A percentile compares a stretch with the other conserved stretches of the same genome.
Conservation (phyloP, 345 rosid genomes). For the Gossypium ekmanianum region DNA sequence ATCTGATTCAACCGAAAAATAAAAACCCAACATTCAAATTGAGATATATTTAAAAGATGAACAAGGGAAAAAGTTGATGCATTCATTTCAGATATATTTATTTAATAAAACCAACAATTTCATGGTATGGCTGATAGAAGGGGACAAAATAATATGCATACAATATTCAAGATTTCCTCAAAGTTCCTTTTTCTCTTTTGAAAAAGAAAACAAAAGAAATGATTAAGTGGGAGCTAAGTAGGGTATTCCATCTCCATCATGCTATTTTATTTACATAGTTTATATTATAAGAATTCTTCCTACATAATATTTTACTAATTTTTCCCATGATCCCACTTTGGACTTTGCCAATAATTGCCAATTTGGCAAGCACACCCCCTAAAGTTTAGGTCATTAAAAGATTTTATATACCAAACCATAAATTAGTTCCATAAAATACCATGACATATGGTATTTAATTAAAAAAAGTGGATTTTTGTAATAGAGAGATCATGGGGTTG, state of each 20-base stretch:
- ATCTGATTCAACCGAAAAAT: no score
- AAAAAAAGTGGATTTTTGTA: background rate
- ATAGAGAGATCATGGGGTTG: slow-evolving; percentile 23
- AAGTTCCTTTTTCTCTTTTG: background rate
- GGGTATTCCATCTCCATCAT: background rate
- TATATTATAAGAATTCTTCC: slow-evolving; percentile 8
- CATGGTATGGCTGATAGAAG: background rate
- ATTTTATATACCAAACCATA: slow-evolving; percentile 6
- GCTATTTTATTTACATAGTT: background rate
- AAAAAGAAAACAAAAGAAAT: background rate
- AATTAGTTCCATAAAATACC: background rate
- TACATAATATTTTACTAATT: background rate
- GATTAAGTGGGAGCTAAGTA: background rate
- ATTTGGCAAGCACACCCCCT: slow-evolving; percentile 1
- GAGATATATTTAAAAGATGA: background rate
- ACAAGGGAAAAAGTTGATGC: background rate
- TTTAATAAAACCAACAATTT: background rate
- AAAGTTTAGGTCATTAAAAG: slow-evolving; percentile 15
- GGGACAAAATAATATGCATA: background rate
- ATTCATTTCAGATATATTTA: background rate
- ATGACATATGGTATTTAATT: background rate
- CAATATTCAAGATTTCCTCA: background rate
- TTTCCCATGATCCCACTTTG: slow-evolving; percentile 17
- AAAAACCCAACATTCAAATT: background rate
- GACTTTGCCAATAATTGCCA: background rate